A percentile compares a stretch with the other conserved stretches of the same genome.
phyloP scores from a whole-genome alignment of 2,329 filamentous ascomycete species.

The Aspergillus japonicus region DNA sequence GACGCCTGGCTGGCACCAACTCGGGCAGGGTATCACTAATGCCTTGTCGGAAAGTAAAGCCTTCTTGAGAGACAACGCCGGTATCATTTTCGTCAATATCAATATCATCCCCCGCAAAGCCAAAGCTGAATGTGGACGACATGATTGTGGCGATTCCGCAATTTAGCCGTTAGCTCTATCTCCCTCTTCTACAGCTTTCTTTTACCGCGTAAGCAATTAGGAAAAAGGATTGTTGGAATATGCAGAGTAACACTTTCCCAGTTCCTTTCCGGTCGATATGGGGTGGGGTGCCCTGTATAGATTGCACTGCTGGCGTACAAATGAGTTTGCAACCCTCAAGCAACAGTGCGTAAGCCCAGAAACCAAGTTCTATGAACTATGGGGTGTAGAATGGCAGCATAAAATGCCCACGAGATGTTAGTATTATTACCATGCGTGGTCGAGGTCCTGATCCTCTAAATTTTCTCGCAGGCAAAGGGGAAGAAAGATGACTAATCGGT shows the following conservation, averaged over 20 bases:
- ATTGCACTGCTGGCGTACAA: background rate
- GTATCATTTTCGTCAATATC: slow-evolving; percentile 45
- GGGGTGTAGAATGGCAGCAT: background rate
- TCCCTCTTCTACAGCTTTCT: background rate
- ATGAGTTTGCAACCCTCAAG: background rate
- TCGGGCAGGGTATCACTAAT: slow-evolving; percentile 26
- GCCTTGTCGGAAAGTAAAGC: slow-evolving; percentile 9
- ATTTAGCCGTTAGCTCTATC: background rate
- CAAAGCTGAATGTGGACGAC: slow-evolving; percentile 53
- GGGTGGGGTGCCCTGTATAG: background rate
- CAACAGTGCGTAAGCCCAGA: background rate
- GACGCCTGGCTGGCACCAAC: slow-evolving; percentile 38
- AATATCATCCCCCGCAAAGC: slow-evolving; percentile 60
- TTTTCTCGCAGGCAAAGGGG: background rate
- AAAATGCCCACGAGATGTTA: background rate
- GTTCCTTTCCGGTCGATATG: background rate
- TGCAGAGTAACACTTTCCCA: too few species aligned
- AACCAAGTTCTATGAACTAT: background rate
- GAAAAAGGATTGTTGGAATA: too few species aligned
- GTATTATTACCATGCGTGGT: background rate
- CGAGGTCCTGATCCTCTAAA: background rate
- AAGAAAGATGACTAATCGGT: background rate
- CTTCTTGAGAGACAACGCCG: slow-evolving; percentile 19
- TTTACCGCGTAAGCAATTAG: too few species aligned
- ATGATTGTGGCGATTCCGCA: background rate